A percentile compares a stretch with the other conserved stretches of the same genome.
These are phyloP conservation scores for Epichloe coenophiala DNA, from an alignment of 2,329 filamentous ascomycete species.

Conservation along the genomic window DNA sequence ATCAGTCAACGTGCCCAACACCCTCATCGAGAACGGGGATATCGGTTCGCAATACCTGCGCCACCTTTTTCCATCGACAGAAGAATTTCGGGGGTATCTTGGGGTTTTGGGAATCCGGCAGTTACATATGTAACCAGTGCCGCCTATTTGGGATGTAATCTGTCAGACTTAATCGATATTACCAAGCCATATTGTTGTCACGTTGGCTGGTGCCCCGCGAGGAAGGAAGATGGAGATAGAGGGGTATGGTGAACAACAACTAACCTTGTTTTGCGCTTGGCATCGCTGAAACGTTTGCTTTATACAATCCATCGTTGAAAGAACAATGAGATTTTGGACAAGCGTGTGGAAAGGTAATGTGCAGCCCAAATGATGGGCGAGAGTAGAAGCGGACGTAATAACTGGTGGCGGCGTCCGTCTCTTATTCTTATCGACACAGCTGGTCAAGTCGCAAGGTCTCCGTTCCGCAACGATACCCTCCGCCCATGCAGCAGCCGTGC, in stretches of 20 bases:
- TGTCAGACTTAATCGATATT: neutral
- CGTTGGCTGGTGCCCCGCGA: neutral
- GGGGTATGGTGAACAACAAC: conserved; percentile 22
- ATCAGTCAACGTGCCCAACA: neutral
- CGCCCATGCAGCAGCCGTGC: conserved; percentile 7
- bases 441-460: neutral
- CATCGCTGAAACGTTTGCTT: conserved; percentile 46
- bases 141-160: conserved; percentile 32
- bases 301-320: conserved; percentile 36
- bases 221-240: neutral
- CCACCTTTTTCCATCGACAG: conserved; percentile 87
- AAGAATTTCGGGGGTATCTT: conserved; percentile 71
- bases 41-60: conserved; percentile 45
- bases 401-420: neutral
- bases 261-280: conserved; percentile 45
- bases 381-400: neutral
- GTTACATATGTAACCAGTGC: conserved; percentile 95
- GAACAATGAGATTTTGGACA: too few relatives aligned
- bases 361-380: neutral
- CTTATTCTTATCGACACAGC: neutral
- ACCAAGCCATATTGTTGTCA: neutral
- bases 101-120: conserved; percentile 75
- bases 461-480: conserved; percentile 6
- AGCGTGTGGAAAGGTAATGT: neutral
- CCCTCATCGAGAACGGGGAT: neutral